Base-by-base conservation (phyloP, 2,329 filamentous ascomycete species). In the Parastagonospora avenae region DNA sequence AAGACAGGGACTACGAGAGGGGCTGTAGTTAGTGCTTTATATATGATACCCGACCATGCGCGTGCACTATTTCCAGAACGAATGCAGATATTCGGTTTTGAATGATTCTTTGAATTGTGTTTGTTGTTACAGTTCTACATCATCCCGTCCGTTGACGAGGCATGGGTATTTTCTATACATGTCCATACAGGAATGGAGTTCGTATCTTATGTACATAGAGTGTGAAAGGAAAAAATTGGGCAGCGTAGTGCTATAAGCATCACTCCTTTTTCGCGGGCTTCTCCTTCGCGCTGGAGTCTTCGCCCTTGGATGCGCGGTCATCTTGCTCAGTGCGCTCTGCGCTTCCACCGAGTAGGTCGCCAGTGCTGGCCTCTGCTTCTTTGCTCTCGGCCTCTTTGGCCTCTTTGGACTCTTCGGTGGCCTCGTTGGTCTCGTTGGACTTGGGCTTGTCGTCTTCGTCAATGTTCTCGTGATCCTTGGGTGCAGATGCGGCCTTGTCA, bases 401-500 rank as follows among this genome's bases (percentile, higher is more conserved):
- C 35, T 66, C 61, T 38, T 55, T 56, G 1, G 52, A 50, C 24
- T 55, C 51, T 10, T 54, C 28, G 9, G 52, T 15, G 8, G n/a
- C 53, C 19, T 54, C 53, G 15, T 24, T 15, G 8, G n/a, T 50
- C 19, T 54, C 53, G 15, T 24, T 24, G 19, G 56, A 50, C 11
- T 51, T 43, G 33, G 87, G 83, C 72, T 91, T 89, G 60, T 96
- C 91, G 78, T 93, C 92, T 75, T 97, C 94, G 67, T 97, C 93
- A 64, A 97, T 97, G 71, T 97, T 85, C 55, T 96, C 91, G 28
- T 87, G 85, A 66, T 97, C 94, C 69, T 92, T 90, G 1, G 90
- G 90, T 8, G 88, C 88, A 31, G 87, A 82, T 43, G 89, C 82
- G 10, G 90, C 90, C 66, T 86, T 86, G 73, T 90, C 86, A 75